phyloP scores from a whole-genome alignment of 2,329 filamentous ascomycete species.

The Chalaropsis ovoidea region DNA sequence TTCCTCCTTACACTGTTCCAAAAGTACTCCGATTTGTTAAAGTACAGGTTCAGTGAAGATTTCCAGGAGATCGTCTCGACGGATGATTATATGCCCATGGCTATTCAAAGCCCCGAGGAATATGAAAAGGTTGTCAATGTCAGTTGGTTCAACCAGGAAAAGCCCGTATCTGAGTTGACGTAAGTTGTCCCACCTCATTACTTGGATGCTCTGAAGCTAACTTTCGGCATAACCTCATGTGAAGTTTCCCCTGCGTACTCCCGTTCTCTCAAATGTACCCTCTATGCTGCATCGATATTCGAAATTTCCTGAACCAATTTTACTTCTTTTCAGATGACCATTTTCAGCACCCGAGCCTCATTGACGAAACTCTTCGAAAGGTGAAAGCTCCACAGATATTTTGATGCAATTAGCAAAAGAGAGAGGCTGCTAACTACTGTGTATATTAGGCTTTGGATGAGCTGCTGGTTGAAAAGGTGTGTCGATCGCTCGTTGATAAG shows the following conservation, averaged over 20 bases:
- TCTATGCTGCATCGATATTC: conserved; percentile 92
- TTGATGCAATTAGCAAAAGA: neutral
- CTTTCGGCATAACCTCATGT: conserved; percentile 27
- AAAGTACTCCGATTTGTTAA: conserved; percentile 85
- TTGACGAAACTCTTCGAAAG: conserved; percentile 80
- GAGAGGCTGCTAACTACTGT: neutral
- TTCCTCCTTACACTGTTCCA: conserved; percentile 84
- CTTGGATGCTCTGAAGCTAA: conserved; percentile 9
- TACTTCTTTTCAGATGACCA: conserved; percentile 97
- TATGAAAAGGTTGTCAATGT: conserved; percentile 94
- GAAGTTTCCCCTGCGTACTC: conserved; percentile 81
- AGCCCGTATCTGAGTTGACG: conserved; percentile 61
- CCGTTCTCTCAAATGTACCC: conserved; percentile 99
- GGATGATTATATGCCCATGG: conserved; percentile 99
- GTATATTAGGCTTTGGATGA: conserved; percentile 71
- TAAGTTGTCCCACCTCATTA: conserved; percentile 36
- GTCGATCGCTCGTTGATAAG: conserved; percentile 76
- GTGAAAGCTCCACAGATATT: conserved; percentile 36
- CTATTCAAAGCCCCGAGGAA: conserved; percentile 78
- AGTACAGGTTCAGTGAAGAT: conserved; percentile 84
- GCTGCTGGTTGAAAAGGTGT: conserved; percentile 85
- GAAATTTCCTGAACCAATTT: conserved; percentile 95
- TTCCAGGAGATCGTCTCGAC: conserved; percentile 88
- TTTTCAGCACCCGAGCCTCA: conserved; percentile 79
- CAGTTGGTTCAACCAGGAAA: conserved; percentile 88